Evolutionary conservation across 2,329 filamentous ascomycete species (phyloP), one percentile per base, ranked within the genome.

Genomic region (Macrophomina phaseolina): DNA sequence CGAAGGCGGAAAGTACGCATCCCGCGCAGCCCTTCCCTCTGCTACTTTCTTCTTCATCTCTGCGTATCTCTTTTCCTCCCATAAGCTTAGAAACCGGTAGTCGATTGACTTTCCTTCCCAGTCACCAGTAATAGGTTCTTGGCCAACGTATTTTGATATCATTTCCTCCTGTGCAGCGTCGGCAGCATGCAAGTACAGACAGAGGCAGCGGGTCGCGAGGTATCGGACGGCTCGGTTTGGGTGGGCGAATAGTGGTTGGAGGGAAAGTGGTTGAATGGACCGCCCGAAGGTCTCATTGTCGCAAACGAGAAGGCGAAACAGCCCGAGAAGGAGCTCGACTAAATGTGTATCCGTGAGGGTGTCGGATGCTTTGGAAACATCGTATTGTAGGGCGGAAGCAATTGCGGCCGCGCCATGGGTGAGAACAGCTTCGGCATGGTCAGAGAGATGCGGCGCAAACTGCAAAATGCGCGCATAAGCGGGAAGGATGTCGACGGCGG

Each of bases 401-500:
- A 66, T 60, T 1, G 38, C 42, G 40, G 49, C 49, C 5, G 49
- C 48, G 38, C 58, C 58, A 4, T 18, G 38, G 6, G 48, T 46
- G 11, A 78, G 67, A 64, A 78, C 75, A 42, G 83, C 82, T 78
- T 89, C 86, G 69, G 92, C 85, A 76, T 93, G 92, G 68, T 89
- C 86, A 64, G 90, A 88, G 51, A 98, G 83, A 75, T 94, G 88
- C 61, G 93, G 91, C 70, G 91, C 91, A 82, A 95, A 90, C 18
- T 93, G 92, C 72, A 97, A 78, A 69, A 97, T 85, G 73, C 91
- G 87, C 68, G 91, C 90, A 80, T 97, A 91, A 38, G 91, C 90
- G 66, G 89, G 85, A 69, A 94, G 77, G 7, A 71, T 75, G 67
- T 72, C 73, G 40, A 76, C 77, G 48, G 73, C 68, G 45, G 69